These are phyloP conservation scores for Diaporthe eres DNA, from an alignment of 2,329 filamentous ascomycete species.

Conservation along the genomic window DNA sequence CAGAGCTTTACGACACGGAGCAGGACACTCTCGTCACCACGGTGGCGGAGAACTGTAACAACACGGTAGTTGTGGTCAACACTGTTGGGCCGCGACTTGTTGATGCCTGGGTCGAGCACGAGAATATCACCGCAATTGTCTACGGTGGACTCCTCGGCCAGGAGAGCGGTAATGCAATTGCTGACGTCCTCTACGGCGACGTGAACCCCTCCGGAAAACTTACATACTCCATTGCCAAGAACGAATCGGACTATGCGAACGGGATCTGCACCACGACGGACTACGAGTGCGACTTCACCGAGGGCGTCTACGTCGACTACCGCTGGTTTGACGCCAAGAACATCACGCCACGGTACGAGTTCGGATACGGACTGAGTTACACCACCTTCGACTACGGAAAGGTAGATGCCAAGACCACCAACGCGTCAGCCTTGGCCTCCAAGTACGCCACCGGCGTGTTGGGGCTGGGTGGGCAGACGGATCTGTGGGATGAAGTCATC, in stretches of 20 bases:
- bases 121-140: slow-evolving; percentile 73
- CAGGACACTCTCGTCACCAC: slow-evolving; percentile 70
- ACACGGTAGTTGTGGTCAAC: slow-evolving; percentile 78
- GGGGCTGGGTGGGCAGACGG: slow-evolving; percentile 43
- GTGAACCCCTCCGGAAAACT: slow-evolving; percentile 72
- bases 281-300: slow-evolving; percentile 32
- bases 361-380: slow-evolving; percentile 61
- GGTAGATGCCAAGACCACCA: neutral
- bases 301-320: slow-evolving; percentile 64
- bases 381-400: slow-evolving; percentile 41
- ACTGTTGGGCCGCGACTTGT: slow-evolving; percentile 73
- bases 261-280: slow-evolving; percentile 48
- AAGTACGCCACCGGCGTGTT: neutral
- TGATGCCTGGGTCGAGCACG: slow-evolving; percentile 68
- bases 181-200: slow-evolving; percentile 72
- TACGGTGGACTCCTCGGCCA: slow-evolving; percentile 73
- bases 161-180: slow-evolving; percentile 72
- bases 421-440: neutral
- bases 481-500: slow-evolving; percentile 59
- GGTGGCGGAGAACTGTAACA: slow-evolving; percentile 73
- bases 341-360: slow-evolving; percentile 67
- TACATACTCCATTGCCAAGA: slow-evolving; percentile 70
- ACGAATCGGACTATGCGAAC: slow-evolving; percentile 64
- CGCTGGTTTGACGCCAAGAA: slow-evolving; percentile 66
- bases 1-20: slow-evolving; percentile 41